Evolutionary conservation across 2,329 filamentous ascomycete genomes (phyloP).

Genomic region (Beauveria sp.): DNA sequence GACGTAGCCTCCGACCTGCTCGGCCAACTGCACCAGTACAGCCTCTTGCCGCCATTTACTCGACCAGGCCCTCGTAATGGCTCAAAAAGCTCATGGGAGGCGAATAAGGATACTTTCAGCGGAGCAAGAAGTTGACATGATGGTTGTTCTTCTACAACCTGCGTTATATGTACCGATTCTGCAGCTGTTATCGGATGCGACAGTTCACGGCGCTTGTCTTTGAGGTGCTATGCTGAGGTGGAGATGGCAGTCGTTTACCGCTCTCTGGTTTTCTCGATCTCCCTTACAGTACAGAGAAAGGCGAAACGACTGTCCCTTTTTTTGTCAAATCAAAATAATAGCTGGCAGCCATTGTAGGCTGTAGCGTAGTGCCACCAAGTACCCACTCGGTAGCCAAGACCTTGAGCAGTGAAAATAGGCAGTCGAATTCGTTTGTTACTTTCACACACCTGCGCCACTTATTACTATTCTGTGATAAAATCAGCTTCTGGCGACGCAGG

Average conservation of each 20-base stretch:
- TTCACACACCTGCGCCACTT: too few species aligned
- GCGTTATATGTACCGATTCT: background rate
- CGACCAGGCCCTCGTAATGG: background rate
- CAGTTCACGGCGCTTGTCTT: background rate
- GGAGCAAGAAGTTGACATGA: background rate
- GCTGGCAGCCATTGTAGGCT: too few species aligned
- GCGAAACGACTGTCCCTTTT: too few species aligned
- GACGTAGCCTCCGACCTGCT: background rate
- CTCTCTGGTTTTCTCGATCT: background rate
- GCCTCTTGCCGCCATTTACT: background rate
- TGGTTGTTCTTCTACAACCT: background rate
- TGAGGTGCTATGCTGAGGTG: background rate
- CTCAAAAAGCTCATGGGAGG: background rate
- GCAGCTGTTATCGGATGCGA: background rate
- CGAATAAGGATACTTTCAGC: background rate
- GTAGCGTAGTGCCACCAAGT: too few species aligned
- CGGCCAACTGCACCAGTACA: background rate
- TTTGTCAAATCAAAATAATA: too few species aligned
- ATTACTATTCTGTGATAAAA: too few species aligned
- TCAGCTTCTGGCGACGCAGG: too few species aligned
- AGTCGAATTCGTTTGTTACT: too few species aligned
- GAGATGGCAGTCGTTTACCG: background rate
- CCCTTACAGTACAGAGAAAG: too few species aligned
- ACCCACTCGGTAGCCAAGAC: too few species aligned
- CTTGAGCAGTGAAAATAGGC: too few species aligned